These are phyloP conservation scores for Meyerozyma sp. DNA, from an alignment of 1,139 yeast genomes.

Conservation along the genomic window DNA sequence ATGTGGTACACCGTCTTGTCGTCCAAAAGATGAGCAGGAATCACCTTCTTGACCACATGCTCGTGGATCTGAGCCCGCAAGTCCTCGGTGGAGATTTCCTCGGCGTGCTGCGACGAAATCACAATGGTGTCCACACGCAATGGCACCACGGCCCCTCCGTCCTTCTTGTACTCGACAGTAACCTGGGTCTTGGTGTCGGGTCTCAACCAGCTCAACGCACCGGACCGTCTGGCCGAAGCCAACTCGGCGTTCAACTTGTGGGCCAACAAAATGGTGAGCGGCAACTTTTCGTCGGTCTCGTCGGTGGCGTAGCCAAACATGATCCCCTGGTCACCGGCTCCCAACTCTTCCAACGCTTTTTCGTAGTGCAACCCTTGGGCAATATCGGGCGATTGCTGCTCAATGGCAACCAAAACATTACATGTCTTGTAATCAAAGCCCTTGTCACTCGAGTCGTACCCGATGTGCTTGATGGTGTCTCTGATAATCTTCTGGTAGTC, in stretches of 20 bases:
- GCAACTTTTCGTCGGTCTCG: constrained; percentile 96
- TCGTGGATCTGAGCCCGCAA: constrained; percentile 71
- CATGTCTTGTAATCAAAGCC: constrained; percentile 99
- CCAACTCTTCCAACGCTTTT: constrained; percentile 93
- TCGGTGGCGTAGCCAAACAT: constrained; percentile 99
- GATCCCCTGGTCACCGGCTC: constrained; percentile 99
- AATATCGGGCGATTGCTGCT: constrained; percentile 98
- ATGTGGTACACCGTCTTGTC: constrained; percentile 95
- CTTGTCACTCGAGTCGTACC: constrained; percentile 92
- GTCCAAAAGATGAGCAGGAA: constrained; percentile 86
- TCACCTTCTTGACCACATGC: constrained; percentile 85
- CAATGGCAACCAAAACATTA: constrained; percentile 97
- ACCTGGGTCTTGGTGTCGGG: constrained; percentile 99
- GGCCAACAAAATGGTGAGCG: constrained; percentile 88
- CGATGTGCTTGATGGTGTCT: constrained; percentile 97
- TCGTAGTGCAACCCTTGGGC: constrained; percentile 99
- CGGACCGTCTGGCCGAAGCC: constrained; percentile 96
- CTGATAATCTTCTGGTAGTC: constrained; percentile 97
- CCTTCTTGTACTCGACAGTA: constrained; percentile 91
- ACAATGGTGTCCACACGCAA: constrained; percentile 96
- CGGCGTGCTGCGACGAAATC: constrained; percentile 97
- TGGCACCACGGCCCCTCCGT: constrained; percentile 93
- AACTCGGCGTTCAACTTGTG: constrained; percentile 96
- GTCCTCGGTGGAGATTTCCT: constrained; percentile 88
- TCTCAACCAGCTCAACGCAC: constrained; percentile 92